Conservation (phyloP, 75 land plant genomes). For the Sequoia sempervirens region DNA sequence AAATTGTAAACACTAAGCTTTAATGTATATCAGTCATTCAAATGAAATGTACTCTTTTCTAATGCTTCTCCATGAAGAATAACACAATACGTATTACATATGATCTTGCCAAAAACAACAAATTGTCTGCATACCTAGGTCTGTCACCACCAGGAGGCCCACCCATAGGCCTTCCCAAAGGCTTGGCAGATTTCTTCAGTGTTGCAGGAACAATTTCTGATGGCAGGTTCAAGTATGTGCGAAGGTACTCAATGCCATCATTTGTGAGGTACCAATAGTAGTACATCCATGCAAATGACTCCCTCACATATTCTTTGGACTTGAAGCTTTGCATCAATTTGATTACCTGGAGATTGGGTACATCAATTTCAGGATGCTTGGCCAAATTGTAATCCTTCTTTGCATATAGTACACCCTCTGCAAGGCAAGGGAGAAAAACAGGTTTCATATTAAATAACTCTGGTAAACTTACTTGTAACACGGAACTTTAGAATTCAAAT, state of each 20-base stretch:
- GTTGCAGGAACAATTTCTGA: constrained; percentile 96
- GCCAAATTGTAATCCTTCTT: constrained; percentile 92
- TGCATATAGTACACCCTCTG: constrained; percentile 95
- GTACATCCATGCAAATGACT: constrained; percentile 93
- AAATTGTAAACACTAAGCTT: neutral
- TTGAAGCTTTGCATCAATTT: constrained; percentile 99
- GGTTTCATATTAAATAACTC: neutral
- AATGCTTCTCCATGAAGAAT: neutral
- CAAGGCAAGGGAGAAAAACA: neutral
- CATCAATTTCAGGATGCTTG: constrained; percentile 93
- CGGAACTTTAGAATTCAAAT: neutral
- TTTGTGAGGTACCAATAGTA: constrained; percentile 97
- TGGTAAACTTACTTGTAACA: neutral
- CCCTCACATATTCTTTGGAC: constrained; percentile 90
- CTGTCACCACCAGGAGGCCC: constrained; percentile 74
- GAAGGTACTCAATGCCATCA: constrained; percentile 86
- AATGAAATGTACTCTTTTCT: neutral
- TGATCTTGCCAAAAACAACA: neutral
- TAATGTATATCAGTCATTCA: neutral
- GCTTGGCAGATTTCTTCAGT: constrained; percentile 79
- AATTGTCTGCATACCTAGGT: constrained; percentile 49
- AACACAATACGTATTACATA: neutral
- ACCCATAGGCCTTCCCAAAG: constrained; percentile 69
- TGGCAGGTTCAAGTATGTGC: constrained; percentile 85
- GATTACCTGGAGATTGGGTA: constrained; percentile 90